phyloP scores from a whole-genome alignment of 352 stramenopile species.

The Peronospora destructor region DNA sequence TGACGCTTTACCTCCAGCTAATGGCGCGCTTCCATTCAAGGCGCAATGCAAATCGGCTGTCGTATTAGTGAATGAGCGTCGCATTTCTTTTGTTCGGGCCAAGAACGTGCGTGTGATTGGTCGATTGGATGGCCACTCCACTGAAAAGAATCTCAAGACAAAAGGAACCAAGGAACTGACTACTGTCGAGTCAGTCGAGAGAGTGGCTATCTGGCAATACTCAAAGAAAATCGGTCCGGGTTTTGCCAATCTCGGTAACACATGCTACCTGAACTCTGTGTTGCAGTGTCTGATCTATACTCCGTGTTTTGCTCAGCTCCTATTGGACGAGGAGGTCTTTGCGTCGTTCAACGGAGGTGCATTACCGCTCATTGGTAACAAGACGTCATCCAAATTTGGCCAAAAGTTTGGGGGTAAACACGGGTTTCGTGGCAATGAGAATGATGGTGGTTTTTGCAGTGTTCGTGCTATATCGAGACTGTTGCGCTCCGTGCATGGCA shows the following conservation, averaged over 20 bases:
- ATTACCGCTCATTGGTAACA: constrained; percentile 11
- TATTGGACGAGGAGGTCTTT: constrained; percentile 71
- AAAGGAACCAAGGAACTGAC: constrained; percentile 40
- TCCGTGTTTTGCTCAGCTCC: constrained; percentile 73
- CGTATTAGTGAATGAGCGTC: constrained; percentile 71
- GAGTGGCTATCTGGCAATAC: constrained; percentile 49
- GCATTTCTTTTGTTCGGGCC: constrained; percentile 74
- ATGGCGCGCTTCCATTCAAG: constrained; percentile 36
- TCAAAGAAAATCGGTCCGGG: constrained; percentile 75
- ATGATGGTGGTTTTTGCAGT: constrained; percentile 43
- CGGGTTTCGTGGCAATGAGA: constrained; percentile 14
- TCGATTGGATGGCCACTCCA: constrained; percentile 25
- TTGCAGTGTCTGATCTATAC: constrained; percentile 87
- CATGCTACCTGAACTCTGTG: constrained; percentile 92
- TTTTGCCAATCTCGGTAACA: constrained; percentile 91
- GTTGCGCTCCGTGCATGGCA: constrained; percentile 54
- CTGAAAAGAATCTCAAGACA: constrained; percentile 19
- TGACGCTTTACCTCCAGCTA: constrained; percentile 6
- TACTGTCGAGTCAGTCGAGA: constrained; percentile 38
- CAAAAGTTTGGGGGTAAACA: constrained; percentile 24
- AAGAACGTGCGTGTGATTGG: constrained; percentile 46
- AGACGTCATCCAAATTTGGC: constrained; percentile 21
- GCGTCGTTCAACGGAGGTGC: constrained; percentile 29
- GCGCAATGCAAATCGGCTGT: constrained; percentile 66
- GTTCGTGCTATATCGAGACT: constrained; percentile 62